Evolutionary conservation across 495 filamentous ascomycete species (phyloP), one percentile per base, ranked within the genome.

Genomic region (Penicillium bovifimosum): DNA sequence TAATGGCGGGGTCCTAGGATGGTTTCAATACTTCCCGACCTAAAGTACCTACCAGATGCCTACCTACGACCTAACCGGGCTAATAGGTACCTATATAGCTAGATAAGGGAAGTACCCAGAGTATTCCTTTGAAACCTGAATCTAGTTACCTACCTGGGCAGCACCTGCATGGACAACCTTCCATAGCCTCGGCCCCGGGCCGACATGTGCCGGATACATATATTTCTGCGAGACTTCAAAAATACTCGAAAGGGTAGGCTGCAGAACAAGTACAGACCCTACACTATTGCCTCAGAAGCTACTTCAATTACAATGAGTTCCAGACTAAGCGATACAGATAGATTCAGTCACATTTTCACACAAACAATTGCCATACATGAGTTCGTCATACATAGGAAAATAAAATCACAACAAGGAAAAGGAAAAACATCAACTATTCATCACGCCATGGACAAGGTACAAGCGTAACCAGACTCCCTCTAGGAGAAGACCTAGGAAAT

Each of bases 321-420:
- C 42, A 45, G 42, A 10, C 41, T 35, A 20, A 39, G 26, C 26
- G 29, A 44, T 33, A 53, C 54, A 53, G 41, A 61, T 17, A 52
- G 29, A 55, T 51, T 17, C 35, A 38, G 47, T 58, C 40, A 52
- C 34, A 43, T 62, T 60, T 60, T 63, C 50, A 63, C 46, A 48
- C 38, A 38, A 29, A 41, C 16, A 53, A 49, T 47, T 52, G 47
- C 49, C 49, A 63, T 54, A 52, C 51, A 59, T 58, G 48, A 59
- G 48, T 61, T 64, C 61, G 46, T 61, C 41, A 64, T 39, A 64
- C 61, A 64, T 58, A 64, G 52, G 61, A 61, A 58, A 64, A 48
- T 50, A 42, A 50, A 50, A 42, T 50, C 50, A 52, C 50, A 52
- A 20, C 2, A 38, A 41, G 27, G 27, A 43, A 29, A 28, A 31